Percentiles rank a stretch among this genome's conserved stretches.
Conservation (phyloP, 2,329 filamentous ascomycete genomes). For the Colletotrichum salicis region DNA sequence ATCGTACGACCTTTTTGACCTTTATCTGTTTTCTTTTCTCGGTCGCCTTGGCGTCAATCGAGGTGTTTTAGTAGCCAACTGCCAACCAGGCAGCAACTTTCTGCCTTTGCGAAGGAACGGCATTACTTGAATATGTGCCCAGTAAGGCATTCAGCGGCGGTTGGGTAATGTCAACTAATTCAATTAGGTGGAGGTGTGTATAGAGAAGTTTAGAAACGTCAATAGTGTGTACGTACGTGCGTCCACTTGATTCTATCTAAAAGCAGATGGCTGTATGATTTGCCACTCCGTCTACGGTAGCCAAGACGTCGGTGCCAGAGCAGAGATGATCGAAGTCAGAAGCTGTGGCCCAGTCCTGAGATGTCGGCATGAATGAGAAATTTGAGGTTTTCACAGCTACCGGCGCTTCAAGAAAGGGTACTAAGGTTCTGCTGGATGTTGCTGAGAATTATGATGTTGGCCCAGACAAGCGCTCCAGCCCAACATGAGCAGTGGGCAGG, state of each 20-base stretch:
- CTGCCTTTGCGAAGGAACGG: not conserved
- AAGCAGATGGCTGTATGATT: not conserved
- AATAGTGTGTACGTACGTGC: not conserved
- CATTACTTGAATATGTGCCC: conserved; percentile 5
- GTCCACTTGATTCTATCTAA: not conserved
- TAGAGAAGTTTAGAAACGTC: not conserved
- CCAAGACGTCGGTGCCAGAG: no score
- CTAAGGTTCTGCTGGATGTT: not conserved
- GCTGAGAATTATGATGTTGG: not conserved
- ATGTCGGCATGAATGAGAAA: not conserved
- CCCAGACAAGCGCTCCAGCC: not conserved
- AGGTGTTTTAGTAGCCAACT: not conserved
- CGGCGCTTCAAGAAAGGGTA: no score
- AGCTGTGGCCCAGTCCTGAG: no score
- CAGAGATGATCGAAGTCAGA: no score
- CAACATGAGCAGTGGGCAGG: no score
- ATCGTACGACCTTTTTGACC: not conserved
- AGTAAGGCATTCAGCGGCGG: not conserved
- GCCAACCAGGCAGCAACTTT: not conserved
- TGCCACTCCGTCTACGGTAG: not conserved
- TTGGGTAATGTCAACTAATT: not conserved
- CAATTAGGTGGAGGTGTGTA: not conserved
- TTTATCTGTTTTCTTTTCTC: conserved; percentile 4
- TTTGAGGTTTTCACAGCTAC: not conserved
- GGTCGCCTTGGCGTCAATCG: not conserved